These are phyloP conservation scores for Mucor ambiguus DNA, from an alignment of 371 early-diverging fungal species.

Conservation along the genomic window DNA sequence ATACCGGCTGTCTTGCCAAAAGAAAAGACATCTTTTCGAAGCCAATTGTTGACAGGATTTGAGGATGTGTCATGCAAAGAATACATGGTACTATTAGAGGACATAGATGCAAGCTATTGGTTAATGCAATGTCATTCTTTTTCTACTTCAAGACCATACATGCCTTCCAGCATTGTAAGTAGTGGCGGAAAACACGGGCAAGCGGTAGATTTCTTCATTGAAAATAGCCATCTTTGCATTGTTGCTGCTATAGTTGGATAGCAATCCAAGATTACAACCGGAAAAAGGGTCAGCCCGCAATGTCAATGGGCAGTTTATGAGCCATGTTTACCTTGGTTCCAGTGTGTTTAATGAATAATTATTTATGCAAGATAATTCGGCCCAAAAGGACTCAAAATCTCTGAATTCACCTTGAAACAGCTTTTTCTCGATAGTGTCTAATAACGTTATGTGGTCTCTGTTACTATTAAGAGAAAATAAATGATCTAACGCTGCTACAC, in stretches of 20 bases:
- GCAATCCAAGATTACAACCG: background rate
- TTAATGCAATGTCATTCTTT: too few species aligned
- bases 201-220: slow-evolving; percentile 11
- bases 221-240: background rate
- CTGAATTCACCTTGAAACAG: background rate
- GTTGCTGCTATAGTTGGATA: background rate
- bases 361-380: background rate
- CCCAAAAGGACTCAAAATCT: slow-evolving; percentile 4
- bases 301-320: background rate
- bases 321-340: background rate
- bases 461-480: slow-evolving; percentile 11
- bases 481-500: background rate
- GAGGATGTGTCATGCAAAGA: slow-evolving; percentile 5
- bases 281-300: background rate
- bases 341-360: background rate
- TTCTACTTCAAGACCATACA: background rate
- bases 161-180: slow-evolving; percentile 15
- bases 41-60: slow-evolving; percentile 10
- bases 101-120: too few species aligned
- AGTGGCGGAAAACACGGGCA: slow-evolving; percentile 20
- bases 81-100: slow-evolving; percentile 8
- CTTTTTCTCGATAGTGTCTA: slow-evolving; percentile 9
- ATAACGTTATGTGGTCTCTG: background rate
- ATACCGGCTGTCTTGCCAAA: too few species aligned
- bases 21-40: background rate